A percentile compares a stretch with the other conserved stretches of the same genome.
These are phyloP conservation scores for Pseudocercospora fuligena DNA, from an alignment of 2,329 filamentous ascomycete genomes.

Conservation along the genomic window DNA sequence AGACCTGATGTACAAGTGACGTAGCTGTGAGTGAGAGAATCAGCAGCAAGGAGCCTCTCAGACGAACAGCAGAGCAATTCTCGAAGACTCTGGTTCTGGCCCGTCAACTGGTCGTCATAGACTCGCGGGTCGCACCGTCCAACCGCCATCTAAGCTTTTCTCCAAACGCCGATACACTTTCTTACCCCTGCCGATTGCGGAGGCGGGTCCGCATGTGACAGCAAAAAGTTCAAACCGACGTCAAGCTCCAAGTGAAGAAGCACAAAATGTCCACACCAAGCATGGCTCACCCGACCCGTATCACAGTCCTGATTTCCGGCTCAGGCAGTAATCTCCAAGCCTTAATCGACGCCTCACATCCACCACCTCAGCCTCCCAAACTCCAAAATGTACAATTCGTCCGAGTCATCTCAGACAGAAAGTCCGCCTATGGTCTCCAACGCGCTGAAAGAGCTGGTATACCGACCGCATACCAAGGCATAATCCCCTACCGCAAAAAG, in stretches of 20 bases:
- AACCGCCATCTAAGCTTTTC: constrained; percentile 1
- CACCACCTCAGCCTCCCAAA: constrained; percentile 37
- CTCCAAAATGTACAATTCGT: constrained; percentile 61
- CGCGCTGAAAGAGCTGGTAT: constrained; percentile 66
- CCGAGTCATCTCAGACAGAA: constrained; percentile 69
- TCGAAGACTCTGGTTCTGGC: background rate
- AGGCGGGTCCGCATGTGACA: background rate
- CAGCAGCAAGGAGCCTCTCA: background rate
- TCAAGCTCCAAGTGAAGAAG: background rate
- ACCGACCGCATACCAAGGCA: constrained; percentile 79
- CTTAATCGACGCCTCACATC: constrained; percentile 65
- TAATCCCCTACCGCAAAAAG: constrained; percentile 74
- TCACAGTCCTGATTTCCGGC: constrained; percentile 63
- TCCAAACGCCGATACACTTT: background rate
- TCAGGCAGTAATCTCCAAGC: constrained; percentile 80
- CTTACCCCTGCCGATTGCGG: constrained; percentile 10
- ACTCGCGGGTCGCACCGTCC: background rate
- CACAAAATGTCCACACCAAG: constrained; percentile 1
- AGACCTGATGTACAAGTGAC: background rate
- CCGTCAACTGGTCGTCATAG: background rate
- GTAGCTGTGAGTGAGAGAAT: background rate
- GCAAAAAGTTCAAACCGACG: constrained; percentile 6
- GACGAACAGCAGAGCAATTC: background rate
- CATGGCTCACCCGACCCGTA: constrained; percentile 26
- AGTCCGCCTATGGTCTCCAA: constrained; percentile 67